phyloP scores from a whole-genome alignment of 345 rosid species.

The Adansonia digitata region DNA sequence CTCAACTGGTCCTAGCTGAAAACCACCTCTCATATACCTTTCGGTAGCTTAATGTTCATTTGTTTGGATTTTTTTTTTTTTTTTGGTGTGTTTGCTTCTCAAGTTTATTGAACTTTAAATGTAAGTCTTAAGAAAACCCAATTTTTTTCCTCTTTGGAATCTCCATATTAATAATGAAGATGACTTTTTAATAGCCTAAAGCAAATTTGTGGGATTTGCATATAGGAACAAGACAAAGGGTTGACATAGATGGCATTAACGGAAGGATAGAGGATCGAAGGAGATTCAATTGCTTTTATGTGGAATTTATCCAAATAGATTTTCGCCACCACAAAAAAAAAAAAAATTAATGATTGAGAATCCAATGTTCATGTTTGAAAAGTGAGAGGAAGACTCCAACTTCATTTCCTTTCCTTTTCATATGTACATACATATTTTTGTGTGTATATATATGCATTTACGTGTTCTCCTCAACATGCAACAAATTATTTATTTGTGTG shows the following conservation, averaged over 20 bases:
- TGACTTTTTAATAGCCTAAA: background rate
- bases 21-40: background rate
- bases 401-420: background rate
- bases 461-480: background rate
- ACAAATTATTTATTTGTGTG: background rate
- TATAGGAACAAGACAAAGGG: constrained; percentile 18
- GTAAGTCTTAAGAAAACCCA: background rate
- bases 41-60: background rate
- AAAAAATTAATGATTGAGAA: no score
- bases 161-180: background rate
- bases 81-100: background rate
- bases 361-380: background rate
- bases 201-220: constrained; percentile 12
- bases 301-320: constrained; percentile 8
- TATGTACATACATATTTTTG: no score
- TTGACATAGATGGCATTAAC: constrained; percentile 20
- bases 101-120: background rate
- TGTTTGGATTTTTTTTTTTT: background rate
- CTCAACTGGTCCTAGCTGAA: background rate
- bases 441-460: background rate
- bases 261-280: constrained; percentile 3
- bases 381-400: background rate
- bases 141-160: background rate
- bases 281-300: constrained; percentile 2
- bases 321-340: constrained; percentile 24